These are phyloP conservation scores for Acanthamoeba pearcei DNA, from an alignment of 208 protist species.

Conservation along the genomic window DNA sequence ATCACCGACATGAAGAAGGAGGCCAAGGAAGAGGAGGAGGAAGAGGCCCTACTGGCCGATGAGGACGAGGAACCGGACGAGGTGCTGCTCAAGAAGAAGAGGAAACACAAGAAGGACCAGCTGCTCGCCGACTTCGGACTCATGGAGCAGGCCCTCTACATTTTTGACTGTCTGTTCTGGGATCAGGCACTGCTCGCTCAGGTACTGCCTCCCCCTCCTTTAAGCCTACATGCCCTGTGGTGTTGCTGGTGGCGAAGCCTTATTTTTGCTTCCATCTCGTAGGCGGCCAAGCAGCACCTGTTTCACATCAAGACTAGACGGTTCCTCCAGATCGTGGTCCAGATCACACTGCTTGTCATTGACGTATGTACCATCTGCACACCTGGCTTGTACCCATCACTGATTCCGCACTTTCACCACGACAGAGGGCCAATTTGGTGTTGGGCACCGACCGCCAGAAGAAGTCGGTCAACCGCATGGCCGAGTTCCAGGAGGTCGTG, in stretches of 20 bases:
- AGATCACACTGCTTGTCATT: conserved; percentile 57
- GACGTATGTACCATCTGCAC: not conserved
- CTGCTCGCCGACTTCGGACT: conserved; percentile 50
- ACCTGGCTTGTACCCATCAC: not conserved
- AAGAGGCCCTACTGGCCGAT: conserved; percentile 32
- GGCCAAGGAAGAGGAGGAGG: conserved; percentile 9
- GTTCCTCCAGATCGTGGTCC: conserved; percentile 19
- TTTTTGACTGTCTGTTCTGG: conserved; percentile 59
- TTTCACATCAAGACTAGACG: conserved; percentile 53
- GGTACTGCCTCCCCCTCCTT: not conserved
- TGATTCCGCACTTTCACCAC: not conserved
- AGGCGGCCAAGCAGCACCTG: conserved; percentile 37
- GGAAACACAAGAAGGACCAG: conserved; percentile 62
- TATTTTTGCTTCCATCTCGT: not conserved
- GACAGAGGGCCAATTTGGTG: conserved; percentile 42
- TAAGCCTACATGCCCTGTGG: not conserved
- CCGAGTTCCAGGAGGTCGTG: conserved; percentile 51
- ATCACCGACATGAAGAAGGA: conserved; percentile 52
- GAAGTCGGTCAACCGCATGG: conserved; percentile 55
- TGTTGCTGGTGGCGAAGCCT: not conserved
- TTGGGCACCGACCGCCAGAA: conserved; percentile 65
- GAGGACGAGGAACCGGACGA: conserved; percentile 35
- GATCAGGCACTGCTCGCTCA: not conserved
- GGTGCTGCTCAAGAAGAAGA: conserved; percentile 8
- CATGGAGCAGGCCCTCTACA: conserved; percentile 51